Conservation (phyloP, 2,329 filamentous ascomycete genomes). For the Diplodia sapinea region DNA sequence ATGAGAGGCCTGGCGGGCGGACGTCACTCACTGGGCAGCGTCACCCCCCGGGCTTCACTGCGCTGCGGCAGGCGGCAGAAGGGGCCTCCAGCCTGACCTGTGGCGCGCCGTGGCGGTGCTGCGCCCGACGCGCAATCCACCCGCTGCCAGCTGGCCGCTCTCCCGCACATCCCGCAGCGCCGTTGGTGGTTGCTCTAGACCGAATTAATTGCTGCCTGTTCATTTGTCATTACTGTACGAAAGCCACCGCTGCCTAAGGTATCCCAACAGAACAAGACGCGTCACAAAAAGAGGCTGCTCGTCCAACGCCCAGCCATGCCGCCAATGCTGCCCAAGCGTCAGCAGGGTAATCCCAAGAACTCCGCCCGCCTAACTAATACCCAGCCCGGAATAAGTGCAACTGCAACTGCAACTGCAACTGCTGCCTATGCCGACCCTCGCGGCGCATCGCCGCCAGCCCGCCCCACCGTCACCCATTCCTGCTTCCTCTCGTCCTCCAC, state of each 20-base stretch:
- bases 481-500: conserved; percentile 53
- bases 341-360: conserved; percentile 20
- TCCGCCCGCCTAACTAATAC: not conserved
- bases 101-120: conserved; percentile 25
- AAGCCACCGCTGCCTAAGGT: conserved; percentile 14
- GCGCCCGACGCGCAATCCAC: conserved; percentile 24
- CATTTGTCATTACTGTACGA: conserved; percentile 17
- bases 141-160: conserved; percentile 22
- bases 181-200: not conserved
- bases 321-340: conserved; percentile 30
- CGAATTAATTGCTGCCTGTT: conserved; percentile 12
- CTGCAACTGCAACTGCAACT: conserved; percentile 5
- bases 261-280: conserved; percentile 13
- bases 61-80: not conserved
- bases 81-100: conserved; percentile 12
- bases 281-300: conserved; percentile 2
- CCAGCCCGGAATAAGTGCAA: conserved; percentile 8
- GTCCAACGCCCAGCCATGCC: conserved; percentile 25
- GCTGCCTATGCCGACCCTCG: conserved; percentile 16
- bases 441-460: conserved; percentile 54
- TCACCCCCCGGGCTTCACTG: conserved; percentile 25
- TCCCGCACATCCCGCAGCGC: conserved; percentile 25
- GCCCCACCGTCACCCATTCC: conserved; percentile 57
- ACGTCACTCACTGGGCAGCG: conserved; percentile 29
- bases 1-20: conserved; percentile 30